phyloP scores from a whole-genome alignment of 2,329 filamentous ascomycete genomes.

The Trichoderma sp. region DNA sequence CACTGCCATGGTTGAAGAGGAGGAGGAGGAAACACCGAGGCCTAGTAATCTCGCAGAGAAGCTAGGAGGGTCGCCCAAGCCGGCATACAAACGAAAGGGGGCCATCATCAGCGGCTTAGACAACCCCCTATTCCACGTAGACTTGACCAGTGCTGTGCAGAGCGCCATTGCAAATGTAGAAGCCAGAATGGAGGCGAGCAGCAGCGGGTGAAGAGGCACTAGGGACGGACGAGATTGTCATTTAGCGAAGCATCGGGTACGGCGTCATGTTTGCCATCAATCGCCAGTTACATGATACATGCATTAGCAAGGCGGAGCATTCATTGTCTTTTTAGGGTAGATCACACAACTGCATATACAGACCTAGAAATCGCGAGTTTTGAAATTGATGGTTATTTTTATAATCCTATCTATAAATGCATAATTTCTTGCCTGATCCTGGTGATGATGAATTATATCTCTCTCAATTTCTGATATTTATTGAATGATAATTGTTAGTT shows the following conservation, averaged over 20 bases:
- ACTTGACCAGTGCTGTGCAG: constrained; percentile 85
- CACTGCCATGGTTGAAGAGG: constrained; percentile 14
- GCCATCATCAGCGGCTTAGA: constrained; percentile 84
- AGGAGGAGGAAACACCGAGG: constrained; percentile 10
- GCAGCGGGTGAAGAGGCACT: not conserved
- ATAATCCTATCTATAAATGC: not conserved
- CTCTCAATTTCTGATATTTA: too few species aligned
- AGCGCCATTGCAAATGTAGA: constrained; percentile 81
- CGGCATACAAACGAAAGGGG: constrained; percentile 46
- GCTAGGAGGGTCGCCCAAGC: constrained; percentile 38
- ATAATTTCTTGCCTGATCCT: not conserved
- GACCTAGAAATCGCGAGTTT: not conserved
- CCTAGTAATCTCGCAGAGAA: not conserved
- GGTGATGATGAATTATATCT: too few species aligned
- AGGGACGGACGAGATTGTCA: not conserved
- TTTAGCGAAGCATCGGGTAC: constrained; percentile 5
- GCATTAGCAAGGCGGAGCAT: not conserved
- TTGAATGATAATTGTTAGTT: too few species aligned
- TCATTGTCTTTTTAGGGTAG: not conserved
- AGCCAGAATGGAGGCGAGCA: constrained; percentile 43
- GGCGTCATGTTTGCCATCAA: not conserved
- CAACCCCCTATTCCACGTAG: constrained; percentile 89
- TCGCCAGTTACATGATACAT: not conserved
- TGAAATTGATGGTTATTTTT: not conserved
- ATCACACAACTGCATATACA: not conserved